A percentile compares a stretch with the other conserved stretches of the same genome.
Conservation (phyloP, 192 early-diverging fungal species). For the Backusella macrospora region DNA sequence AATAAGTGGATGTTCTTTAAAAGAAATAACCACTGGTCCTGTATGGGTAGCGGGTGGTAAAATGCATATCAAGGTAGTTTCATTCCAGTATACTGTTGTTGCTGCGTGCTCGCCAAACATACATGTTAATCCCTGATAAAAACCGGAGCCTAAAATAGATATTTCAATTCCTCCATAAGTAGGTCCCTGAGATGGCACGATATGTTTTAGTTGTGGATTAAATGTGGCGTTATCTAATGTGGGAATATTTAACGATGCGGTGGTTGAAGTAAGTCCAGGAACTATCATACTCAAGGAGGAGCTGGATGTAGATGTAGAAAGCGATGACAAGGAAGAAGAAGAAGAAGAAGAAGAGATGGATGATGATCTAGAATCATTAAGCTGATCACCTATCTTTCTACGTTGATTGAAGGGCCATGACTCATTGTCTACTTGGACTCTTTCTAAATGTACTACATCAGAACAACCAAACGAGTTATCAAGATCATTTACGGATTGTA, state of each 20-base stretch:
- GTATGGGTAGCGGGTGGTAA: constrained; percentile 73
- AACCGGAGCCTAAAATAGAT: constrained; percentile 83
- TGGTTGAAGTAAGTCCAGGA: neutral
- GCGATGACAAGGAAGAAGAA: constrained; percentile 6
- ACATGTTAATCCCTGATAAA: constrained; percentile 67
- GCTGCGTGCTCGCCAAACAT: constrained; percentile 80
- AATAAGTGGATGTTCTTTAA: constrained; percentile 47
- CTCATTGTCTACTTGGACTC: constrained; percentile 14
- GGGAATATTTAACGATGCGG: neutral
- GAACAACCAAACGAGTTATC: neutral
- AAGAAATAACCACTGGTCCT: constrained; percentile 67
- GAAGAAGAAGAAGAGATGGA: constrained; percentile 12
- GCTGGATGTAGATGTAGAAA: neutral
- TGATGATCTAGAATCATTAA: neutral
- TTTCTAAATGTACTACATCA: constrained; percentile 2
- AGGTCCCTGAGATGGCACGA: constrained; percentile 84
- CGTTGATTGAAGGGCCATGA: constrained; percentile 42
- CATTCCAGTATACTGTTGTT: constrained; percentile 73
- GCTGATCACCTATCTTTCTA: constrained; percentile 21
- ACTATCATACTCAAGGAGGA: neutral
- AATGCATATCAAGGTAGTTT: constrained; percentile 78
- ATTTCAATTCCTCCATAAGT: constrained; percentile 83
- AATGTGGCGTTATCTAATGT: neutral
- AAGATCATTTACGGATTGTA: neutral
- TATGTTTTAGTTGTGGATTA: constrained; percentile 55